Conservation (phyloP, 1,139 yeast genomes). For the Scheffersomyces lignicola region DNA sequence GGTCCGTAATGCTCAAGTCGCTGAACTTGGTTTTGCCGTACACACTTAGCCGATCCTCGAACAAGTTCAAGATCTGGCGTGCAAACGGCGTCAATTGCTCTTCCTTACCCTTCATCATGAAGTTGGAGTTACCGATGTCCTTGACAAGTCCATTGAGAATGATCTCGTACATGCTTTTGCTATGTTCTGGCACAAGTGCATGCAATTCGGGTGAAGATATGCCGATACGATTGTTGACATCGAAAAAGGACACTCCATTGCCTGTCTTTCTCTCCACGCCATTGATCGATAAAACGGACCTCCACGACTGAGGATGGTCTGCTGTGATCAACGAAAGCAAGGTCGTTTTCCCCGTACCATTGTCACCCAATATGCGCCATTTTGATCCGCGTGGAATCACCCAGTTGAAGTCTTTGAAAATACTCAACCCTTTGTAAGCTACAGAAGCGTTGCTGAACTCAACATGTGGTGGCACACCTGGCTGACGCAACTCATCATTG, state of each 20-base stretch:
- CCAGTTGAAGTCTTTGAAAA: conserved; percentile 67
- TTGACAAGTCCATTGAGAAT: conserved; percentile 69
- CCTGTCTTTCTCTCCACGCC: conserved; percentile 77
- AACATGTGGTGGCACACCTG: conserved; percentile 31
- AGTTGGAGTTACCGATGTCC: conserved; percentile 59
- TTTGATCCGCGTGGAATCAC: conserved; percentile 66
- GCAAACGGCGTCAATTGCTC: conserved; percentile 15
- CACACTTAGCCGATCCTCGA: conserved; percentile 27
- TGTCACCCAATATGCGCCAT: conserved; percentile 88
- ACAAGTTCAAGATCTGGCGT: conserved; percentile 19
- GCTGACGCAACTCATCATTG: conserved; percentile 7
- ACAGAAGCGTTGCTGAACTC: conserved; percentile 67
- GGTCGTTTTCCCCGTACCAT: conserved; percentile 94
- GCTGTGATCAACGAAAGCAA: conserved; percentile 80
- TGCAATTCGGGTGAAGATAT: conserved; percentile 92
- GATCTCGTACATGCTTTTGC: conserved; percentile 54
- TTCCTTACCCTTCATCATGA: conserved; percentile 22
- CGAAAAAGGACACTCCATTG: conserved; percentile 65
- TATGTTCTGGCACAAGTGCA: conserved; percentile 65
- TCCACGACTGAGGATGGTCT: conserved; percentile 98
- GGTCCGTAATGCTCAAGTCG: conserved; percentile 67
- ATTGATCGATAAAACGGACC: conserved; percentile 60
- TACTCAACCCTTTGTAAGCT: conserved; percentile 59
- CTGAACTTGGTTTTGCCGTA: conserved; percentile 42
- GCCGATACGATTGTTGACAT: conserved; percentile 78